phyloP scores from a whole-genome alignment of 306 rosid species.

The Cicer yamashitae region DNA sequence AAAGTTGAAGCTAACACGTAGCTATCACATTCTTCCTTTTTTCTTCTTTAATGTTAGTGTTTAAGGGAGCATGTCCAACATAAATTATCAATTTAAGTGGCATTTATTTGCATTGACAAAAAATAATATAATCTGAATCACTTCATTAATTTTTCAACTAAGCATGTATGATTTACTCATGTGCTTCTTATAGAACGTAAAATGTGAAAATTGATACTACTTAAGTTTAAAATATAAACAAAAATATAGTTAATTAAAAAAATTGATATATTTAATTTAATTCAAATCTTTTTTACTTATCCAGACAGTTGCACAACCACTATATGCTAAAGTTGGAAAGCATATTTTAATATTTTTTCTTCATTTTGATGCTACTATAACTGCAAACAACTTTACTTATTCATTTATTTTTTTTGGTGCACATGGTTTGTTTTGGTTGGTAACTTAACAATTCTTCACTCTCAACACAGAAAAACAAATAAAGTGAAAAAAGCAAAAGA shows the following conservation, averaged over 20 bases:
- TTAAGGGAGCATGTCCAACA: slow-evolving; percentile 45
- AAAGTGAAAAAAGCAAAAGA: slow-evolving; percentile 41
- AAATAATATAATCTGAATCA: slow-evolving; percentile 9
- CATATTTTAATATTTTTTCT: neutral
- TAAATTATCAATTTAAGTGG: slow-evolving; percentile 4
- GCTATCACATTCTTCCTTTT: slow-evolving; percentile 48
- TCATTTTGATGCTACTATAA: slow-evolving; percentile 41
- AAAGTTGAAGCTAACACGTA: slow-evolving; percentile 58
- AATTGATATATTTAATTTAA: too few relatives aligned
- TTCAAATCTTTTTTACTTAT: too few relatives aligned
- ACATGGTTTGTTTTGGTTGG: slow-evolving; percentile 44
- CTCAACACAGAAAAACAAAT: slow-evolving; percentile 22
- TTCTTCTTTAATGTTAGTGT: slow-evolving; percentile 40
- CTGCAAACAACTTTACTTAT: slow-evolving; percentile 37
- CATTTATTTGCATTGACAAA: slow-evolving; percentile 30
- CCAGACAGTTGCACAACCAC: slow-evolving; percentile 27
- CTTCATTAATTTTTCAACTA: neutral
- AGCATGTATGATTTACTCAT: slow-evolving; percentile 24
- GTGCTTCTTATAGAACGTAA: neutral
- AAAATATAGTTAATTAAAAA: too few relatives aligned
- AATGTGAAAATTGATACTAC: too few relatives aligned
- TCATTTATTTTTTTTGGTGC: slow-evolving; percentile 28
- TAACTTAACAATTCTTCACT: slow-evolving; percentile 30
- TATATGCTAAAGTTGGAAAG: slow-evolving; percentile 44
- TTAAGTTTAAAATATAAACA: too few relatives aligned